phyloP scores from a whole-genome alignment of 495 filamentous ascomycete genomes.

The Neurospora sp. region DNA sequence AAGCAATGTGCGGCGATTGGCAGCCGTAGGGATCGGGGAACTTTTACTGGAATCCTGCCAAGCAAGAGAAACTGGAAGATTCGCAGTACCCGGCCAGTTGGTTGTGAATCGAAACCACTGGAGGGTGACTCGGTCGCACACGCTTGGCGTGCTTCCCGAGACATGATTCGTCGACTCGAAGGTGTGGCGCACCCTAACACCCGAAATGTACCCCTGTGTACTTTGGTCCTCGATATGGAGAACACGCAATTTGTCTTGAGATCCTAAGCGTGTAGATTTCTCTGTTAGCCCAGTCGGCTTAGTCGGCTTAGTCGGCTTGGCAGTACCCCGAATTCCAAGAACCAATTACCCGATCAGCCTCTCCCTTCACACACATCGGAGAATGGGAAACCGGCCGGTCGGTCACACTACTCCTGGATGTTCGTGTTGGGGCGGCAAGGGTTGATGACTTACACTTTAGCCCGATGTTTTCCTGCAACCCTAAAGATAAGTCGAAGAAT shows the following conservation, averaged over 20 bases:
- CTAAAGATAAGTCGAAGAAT: too few species aligned
- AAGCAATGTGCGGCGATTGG: neutral
- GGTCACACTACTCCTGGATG: neutral
- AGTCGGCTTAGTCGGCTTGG: neutral
- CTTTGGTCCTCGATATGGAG: neutral
- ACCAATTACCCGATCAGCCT: neutral
- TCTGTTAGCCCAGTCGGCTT: neutral
- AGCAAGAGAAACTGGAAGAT: neutral
- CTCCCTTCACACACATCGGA: neutral
- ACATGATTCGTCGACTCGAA: neutral
- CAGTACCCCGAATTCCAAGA: neutral
- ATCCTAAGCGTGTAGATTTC: neutral
- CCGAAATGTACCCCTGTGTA: neutral
- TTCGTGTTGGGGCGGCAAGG: neutral
- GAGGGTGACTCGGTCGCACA: too few species aligned
- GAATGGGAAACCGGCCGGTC: neutral
- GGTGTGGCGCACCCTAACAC: neutral
- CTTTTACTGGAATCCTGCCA: neutral
- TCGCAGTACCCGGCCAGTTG: neutral
- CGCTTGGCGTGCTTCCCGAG: neutral
- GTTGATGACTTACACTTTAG: neutral
- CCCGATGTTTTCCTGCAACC: too few species aligned
- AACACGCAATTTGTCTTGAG: neutral
- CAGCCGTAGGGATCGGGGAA: neutral
- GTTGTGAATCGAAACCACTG: neutral